Base-by-base conservation (phyloP, 2,329 filamentous ascomycete genomes). In the Paramyrothecium roridum region DNA sequence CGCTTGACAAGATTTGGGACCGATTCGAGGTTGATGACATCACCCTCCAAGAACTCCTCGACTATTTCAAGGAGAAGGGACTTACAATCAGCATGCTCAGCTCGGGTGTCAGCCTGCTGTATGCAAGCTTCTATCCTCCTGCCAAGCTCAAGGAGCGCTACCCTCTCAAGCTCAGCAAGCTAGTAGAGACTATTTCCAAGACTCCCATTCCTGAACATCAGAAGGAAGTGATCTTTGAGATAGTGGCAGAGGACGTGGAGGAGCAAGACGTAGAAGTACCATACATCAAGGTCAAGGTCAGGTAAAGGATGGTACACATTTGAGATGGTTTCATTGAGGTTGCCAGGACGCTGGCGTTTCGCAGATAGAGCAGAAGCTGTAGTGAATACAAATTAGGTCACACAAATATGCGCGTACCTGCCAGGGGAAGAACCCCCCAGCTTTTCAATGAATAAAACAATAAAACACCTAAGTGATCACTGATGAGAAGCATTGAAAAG, bases 211-310 rank as follows among this genome's bases (percentile, higher is more conserved):
- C 95, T 0, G 83, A 85, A 3, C 93, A 98, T 70, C 91, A 96
- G 77, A 95, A 90, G 80, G 93, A 96, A 66, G 85, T 98, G 59
- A 97, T 98, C 65, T 96, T 98, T 68, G 95, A 98, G 78, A 89
- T 97, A 62, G 96, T 95, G 8, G 91, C 89, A 0, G 93, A 98
- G 70, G 95, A 98, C 68, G 78, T 85, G 67, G 87, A 85, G 3
- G 93, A 90, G 60, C 91, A 98, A 75, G 95, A 99, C 71, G 93
- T 98, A 2, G 95, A 99, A 76, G 89, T 98, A 62, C 95, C 95
- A 3, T 98, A 96, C 72, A 91, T 98, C 67, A 96, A 93, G 86
- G 86, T 96, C 61, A 93, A 88, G 78, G 76, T 92, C 54, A 64
- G 64, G 52, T 72, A 53, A 63, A 22, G 26, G 37, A 4, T 43